Base-by-base conservation (phyloP, 1,139 yeast species). In the Candida tetrigidarum region DNA sequence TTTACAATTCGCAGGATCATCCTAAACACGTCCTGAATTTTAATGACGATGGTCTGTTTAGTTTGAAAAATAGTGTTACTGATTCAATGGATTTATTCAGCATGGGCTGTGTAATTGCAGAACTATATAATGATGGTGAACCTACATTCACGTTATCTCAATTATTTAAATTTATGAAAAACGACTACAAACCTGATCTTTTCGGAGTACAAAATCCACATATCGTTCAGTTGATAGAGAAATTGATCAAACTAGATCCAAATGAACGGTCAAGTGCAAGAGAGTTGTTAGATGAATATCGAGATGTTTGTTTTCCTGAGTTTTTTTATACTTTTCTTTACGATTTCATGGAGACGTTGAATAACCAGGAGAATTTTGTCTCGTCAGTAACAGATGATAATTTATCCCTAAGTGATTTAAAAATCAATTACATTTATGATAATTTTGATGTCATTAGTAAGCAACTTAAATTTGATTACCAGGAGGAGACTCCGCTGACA, bases 71-170 rank as follows among this genome's bases (percentile, higher is more conserved):
- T 41, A 59, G 61, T n/a, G 59, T 90, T 19, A 80, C 84, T 0
- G 71, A 75, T 33, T 79, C 78, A 44, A 89, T 89, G 95, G 99
- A 95, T 62, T 71, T 91, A n/a, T 91, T 92, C 62, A 82, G 95
- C 45, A 65, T 87, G 43, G 97, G 98, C 0, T 95, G 99, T 66
- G 91, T 88, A 2, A 85, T 95, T 53, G 96, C 96, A 0, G 99
- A 95, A 62, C 65, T 95, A 15, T 90, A 86, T 54, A 66, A 83
- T 25, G 98, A 93, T 55, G 98, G 97, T 0, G 79, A 86, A 14
- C 88, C 97, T 0, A 76, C 90, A 0, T 92, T 95, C 62, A 84
- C 96, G 0, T 71, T 93, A 15, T 85, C 98, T 0, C 96, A 91
- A 58, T 69, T 92, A 51, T 91, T 89, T 71, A 87, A 86, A 63